Percentiles rank a stretch among this genome's conserved stretches.
Evolutionary conservation across 345 rosid species (phyloP).

Genomic region (Corchorus olitorius): DNA sequence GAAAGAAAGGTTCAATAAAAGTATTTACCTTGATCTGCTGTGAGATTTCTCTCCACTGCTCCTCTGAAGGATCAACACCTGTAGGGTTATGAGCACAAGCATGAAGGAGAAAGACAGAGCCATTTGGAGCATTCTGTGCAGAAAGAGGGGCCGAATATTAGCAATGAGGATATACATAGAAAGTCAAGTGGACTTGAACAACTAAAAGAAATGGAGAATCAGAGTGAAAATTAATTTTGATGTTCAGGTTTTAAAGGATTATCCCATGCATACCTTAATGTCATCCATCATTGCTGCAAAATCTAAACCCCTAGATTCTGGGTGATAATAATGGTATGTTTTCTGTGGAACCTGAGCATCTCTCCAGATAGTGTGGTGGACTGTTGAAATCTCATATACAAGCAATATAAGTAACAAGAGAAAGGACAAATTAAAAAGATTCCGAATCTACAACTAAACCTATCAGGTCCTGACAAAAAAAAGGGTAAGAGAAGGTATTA

Average conservation of each 20-base stretch:
- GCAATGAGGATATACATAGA: neutral
- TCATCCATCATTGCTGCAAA: slow-evolving; percentile 88
- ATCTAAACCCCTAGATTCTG: slow-evolving; percentile 83
- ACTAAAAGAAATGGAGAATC: neutral
- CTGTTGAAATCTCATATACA: slow-evolving; percentile 46
- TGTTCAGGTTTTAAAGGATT: neutral
- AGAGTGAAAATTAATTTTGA: neutral
- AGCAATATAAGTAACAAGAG: slow-evolving; percentile 9
- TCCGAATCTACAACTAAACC: neutral
- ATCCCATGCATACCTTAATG: slow-evolving; percentile 57
- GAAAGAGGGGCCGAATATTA: slow-evolving; percentile 11
- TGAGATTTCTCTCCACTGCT: slow-evolving; percentile 94
- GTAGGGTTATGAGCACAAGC: slow-evolving; percentile 68
- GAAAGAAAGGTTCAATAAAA: neutral
- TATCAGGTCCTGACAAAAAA: neutral
- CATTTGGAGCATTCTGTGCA: slow-evolving; percentile 81
- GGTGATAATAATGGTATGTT: slow-evolving; percentile 85
- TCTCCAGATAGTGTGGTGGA: slow-evolving; percentile 98
- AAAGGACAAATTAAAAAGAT: slow-evolving; percentile 1
- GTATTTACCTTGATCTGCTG: slow-evolving; percentile 68
- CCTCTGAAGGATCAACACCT: slow-evolving; percentile 94
- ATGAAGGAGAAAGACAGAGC: slow-evolving; percentile 92
- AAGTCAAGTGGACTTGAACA: slow-evolving; percentile 11
- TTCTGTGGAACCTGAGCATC: slow-evolving; percentile 87
- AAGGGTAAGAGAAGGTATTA: neutral